A percentile compares a stretch with the other conserved stretches of the same genome.
Evolutionary conservation across 106 monocot genomes (phyloP).

Genomic region (Apostasia shenzhenica): DNA sequence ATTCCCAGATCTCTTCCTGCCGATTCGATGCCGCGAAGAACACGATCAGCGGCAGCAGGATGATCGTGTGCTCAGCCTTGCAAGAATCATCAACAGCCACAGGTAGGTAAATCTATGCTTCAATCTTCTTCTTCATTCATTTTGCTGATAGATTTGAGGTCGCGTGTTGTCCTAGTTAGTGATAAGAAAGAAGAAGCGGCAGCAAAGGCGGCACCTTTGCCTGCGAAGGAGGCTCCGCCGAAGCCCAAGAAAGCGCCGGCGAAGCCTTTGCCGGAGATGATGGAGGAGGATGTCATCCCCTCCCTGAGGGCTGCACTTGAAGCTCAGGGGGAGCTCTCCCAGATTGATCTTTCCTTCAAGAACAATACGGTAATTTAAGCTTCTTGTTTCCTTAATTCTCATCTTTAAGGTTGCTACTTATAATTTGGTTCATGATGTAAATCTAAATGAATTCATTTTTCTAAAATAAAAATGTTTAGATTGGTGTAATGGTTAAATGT

Average conservation of each 20-base stretch:
- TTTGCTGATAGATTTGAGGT: not conserved
- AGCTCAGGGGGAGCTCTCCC: constrained; percentile 40
- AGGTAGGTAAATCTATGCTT: not conserved
- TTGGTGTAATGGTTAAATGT: too few relatives aligned
- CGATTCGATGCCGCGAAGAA: constrained; percentile 4
- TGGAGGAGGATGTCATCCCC: constrained; percentile 64
- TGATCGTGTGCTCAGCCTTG: constrained; percentile 8
- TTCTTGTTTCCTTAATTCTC: too few relatives aligned
- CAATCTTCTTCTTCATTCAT: too few relatives aligned
- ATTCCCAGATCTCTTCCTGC: not conserved
- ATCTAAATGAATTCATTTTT: too few relatives aligned
- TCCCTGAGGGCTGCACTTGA: constrained; percentile 43
- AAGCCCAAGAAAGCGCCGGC: constrained; percentile 44
- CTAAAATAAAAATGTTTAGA: too few relatives aligned
- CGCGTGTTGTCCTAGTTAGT: constrained; percentile 14
- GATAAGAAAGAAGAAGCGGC: constrained; percentile 23
- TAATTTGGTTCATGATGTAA: too few relatives aligned
- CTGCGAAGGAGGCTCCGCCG: constrained; percentile 8
- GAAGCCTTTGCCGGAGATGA: constrained; percentile 41
- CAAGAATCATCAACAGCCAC: constrained; percentile 35
- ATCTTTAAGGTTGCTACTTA: too few relatives aligned
- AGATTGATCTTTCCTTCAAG: constrained; percentile 47
- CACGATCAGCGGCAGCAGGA: not conserved
- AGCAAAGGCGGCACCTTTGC: constrained; percentile 8
- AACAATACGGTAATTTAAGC: constrained; percentile 34